These are phyloP conservation scores for Penicillium bialowiezense DNA, from an alignment of 495 filamentous ascomycete genomes.

Conservation along the genomic window DNA sequence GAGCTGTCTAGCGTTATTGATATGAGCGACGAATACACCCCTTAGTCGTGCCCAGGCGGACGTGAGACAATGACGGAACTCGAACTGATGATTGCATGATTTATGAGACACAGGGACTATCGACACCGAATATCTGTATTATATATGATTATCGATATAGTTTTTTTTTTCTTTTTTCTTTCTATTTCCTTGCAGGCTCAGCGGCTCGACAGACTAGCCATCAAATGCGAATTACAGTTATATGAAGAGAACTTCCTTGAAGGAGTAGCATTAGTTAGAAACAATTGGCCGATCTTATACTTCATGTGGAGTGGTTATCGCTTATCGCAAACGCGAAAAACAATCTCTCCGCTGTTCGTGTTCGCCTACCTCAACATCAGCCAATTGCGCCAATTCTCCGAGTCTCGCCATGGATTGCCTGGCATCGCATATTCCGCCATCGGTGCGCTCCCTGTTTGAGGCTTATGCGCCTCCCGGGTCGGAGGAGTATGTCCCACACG, in stretches of 20 bases:
- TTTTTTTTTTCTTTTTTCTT: too few species aligned
- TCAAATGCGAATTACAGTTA: too few species aligned
- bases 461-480: slow-evolving; percentile 11
- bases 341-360: slow-evolving; percentile 2
- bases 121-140: not conserved
- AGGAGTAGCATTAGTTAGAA: too few species aligned
- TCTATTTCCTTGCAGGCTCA: too few species aligned
- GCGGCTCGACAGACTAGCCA: too few species aligned
- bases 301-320: not conserved
- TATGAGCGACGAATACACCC: not conserved
- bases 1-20: not conserved
- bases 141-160: not conserved
- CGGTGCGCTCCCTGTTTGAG: slow-evolving; percentile 22
- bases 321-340: slow-evolving; percentile 14
- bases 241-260: too few species aligned
- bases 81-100: not conserved
- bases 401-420: slow-evolving; percentile 30
- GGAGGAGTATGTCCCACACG: slow-evolving; percentile 18
- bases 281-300: not conserved
- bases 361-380: slow-evolving; percentile 3
- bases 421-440: slow-evolving; percentile 23
- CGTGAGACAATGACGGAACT: not conserved
- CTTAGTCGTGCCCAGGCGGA: not conserved
- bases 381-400: slow-evolving; percentile 10
- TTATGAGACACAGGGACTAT: not conserved